Conservation (phyloP, 805 yeast genomes). For the Spathaspora girioi region DNA sequence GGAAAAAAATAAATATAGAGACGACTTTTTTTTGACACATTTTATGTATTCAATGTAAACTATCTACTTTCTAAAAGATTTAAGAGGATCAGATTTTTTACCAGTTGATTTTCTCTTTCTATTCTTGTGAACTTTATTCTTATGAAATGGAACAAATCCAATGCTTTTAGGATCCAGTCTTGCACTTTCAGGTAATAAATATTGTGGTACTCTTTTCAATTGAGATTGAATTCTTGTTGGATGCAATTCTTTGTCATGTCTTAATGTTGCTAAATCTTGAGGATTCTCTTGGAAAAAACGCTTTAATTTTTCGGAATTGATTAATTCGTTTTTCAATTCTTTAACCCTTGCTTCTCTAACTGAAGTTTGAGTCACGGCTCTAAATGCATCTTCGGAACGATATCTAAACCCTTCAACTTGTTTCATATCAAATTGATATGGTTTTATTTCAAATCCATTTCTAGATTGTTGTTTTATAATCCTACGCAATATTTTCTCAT, state of each 20-base stretch:
- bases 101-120: conserved; percentile 29
- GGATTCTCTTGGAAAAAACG: conserved; percentile 97
- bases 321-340: conserved; percentile 81
- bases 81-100: conserved; percentile 61
- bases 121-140: conserved; percentile 44
- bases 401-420: conserved; percentile 96
- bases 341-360: conserved; percentile 90
- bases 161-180: conserved; percentile 51
- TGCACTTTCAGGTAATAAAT: conserved; percentile 78
- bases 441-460: conserved; percentile 70
- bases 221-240: conserved; percentile 79
- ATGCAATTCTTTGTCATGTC: conserved; percentile 89
- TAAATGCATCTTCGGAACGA: conserved; percentile 94
- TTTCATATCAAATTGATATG: conserved; percentile 85
- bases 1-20: background rate
- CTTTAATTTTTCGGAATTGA: conserved; percentile 85
- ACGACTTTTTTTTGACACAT: background rate
- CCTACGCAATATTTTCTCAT: conserved; percentile 79
- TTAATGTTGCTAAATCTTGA: conserved; percentile 79
- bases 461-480: conserved; percentile 74
- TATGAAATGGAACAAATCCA: conserved; percentile 74
- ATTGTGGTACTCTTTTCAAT: conserved; percentile 88
- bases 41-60: background rate
- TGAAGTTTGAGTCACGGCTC: conserved; percentile 87
- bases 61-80: conserved; percentile 31